Evolutionary conservation across 2,329 filamentous ascomycete genomes (phyloP).

Genomic region (Pyrenophora seminiperda): DNA sequence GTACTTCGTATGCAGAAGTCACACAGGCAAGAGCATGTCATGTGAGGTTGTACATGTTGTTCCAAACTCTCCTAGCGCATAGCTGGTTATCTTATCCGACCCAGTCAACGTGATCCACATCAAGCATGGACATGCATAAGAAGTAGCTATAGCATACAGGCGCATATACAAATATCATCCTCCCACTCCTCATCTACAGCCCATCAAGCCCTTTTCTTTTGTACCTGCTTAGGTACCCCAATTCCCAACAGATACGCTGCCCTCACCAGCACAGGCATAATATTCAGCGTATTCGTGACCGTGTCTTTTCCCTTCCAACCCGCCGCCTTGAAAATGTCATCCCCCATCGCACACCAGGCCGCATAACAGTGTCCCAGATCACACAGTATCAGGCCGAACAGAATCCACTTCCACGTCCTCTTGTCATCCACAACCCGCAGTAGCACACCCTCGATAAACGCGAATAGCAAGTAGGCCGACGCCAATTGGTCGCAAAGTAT

Average conservation of each 20-base stretch:
- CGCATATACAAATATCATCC: too few relatives aligned
- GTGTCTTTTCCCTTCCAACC: constrained; percentile 48
- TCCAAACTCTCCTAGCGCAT: too few relatives aligned
- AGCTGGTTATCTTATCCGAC: too few relatives aligned
- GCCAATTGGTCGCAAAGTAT: constrained; percentile 75
- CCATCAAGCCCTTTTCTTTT: constrained; percentile 12
- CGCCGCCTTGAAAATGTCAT: constrained; percentile 24
- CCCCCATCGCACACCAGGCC: constrained; percentile 41
- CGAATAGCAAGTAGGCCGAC: constrained; percentile 77
- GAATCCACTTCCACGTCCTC: constrained; percentile 69
- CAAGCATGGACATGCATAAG: neutral
- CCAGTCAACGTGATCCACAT: neutral
- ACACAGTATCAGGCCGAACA: constrained; percentile 71
- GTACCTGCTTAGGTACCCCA: constrained; percentile 30
- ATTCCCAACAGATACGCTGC: constrained; percentile 46
- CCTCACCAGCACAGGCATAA: constrained; percentile 41
- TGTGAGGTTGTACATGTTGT: too few relatives aligned
- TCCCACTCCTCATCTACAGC: too few relatives aligned
- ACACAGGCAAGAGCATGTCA: neutral
- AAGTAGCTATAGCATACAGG: too few relatives aligned
- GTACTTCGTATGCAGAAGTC: too few relatives aligned
- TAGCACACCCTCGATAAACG: constrained; percentile 76
- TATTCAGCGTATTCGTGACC: constrained; percentile 45
- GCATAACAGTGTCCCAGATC: constrained; percentile 72
- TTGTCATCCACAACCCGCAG: constrained; percentile 70